Evolutionary conservation across 176 grass and related monocot species (phyloP), one percentile per base, ranked within the genome.

Genomic region (Areca catechu): DNA sequence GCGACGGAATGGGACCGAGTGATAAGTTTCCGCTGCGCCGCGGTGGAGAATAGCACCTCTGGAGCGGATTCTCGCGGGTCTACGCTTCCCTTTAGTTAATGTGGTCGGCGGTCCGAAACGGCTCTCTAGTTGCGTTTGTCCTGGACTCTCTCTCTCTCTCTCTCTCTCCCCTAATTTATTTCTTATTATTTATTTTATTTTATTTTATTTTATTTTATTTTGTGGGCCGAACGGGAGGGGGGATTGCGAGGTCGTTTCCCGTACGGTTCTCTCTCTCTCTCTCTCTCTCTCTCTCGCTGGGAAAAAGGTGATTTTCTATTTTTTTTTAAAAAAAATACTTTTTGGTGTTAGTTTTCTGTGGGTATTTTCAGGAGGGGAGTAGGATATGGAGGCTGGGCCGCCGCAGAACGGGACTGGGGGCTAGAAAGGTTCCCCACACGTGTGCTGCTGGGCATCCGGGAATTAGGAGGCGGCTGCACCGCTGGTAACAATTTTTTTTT

Each of bases 191-290:
- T 37, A 10, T 10, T 28, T 62, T 19, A 54, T 22, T 71, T 34
- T 69, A 15, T 15, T 16, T 6, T n/a, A n/a, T 58, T 48, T 52
- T 59, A 48, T 49, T 25, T 68, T 24, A 3, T 20, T 27, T 27
- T 3, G 3, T 4, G 24, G 4, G 4, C 3, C 4, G 27, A 28
- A 28, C 5, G 4, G 47, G 23, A 51, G 0, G 69, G 17, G 27
- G 23, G 18, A 61, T 69, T 54, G 64, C n/a, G 74, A 76, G 43
- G 64, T 21, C 53, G 74, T 69, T 68, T 51, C 37, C 74, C 16
- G 60, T 68, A 76, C 74, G 74, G 48, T 56, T 58, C 56, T 29
- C 16, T 12, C 25, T 24, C 15, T 28, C 25, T 1, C 17, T n/a
- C 15, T 58, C 22, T 4, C 24, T 27, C 24, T 27, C 24, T 27